phyloP scores from a whole-genome alignment of 1,284 basidiomycete genomes.

The Bondarzewia mesenterica region DNA sequence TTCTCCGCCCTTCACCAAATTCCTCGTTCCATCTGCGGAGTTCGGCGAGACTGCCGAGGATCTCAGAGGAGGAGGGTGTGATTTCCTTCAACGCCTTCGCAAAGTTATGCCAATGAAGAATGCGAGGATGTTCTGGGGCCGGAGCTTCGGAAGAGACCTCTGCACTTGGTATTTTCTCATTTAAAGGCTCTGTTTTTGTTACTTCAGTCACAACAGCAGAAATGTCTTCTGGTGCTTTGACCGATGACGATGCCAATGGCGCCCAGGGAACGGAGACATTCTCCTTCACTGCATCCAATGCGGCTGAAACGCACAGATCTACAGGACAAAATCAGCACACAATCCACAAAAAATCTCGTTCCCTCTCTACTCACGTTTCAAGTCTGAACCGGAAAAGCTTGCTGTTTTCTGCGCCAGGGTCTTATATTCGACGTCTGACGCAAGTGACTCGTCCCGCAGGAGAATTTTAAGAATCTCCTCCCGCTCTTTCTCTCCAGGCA shows the following conservation, averaged over 20 bases:
- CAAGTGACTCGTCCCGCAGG: constrained; percentile 69
- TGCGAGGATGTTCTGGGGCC: constrained; percentile 2
- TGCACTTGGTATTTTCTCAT: background rate
- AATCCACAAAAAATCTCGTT: constrained; percentile 4
- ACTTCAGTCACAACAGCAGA: background rate
- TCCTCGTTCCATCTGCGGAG: constrained; percentile 89
- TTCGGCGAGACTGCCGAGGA: constrained; percentile 70
- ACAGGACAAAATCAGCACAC: constrained; percentile 1
- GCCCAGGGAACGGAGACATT: constrained; percentile 68
- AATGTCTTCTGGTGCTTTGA: background rate
- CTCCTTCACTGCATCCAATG: constrained; percentile 84
- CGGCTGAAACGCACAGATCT: constrained; percentile 89
- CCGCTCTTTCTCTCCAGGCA: constrained; percentile 77
- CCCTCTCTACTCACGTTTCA: constrained; percentile 84
- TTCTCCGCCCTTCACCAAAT: constrained; percentile 74
- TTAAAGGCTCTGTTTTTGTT: background rate
- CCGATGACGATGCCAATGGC: constrained; percentile 8
- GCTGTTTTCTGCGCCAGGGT: constrained; percentile 70
- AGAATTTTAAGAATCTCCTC: constrained; percentile 82
- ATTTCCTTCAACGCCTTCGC: constrained; percentile 79
- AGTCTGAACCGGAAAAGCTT: constrained; percentile 86
- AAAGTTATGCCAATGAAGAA: constrained; percentile 50
- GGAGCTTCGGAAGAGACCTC: background rate
- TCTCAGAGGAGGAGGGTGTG: constrained; percentile 78
- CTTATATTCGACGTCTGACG: constrained; percentile 57